Conservation (phyloP, 2,329 filamentous ascomycete genomes). For the Trichoderma citrinoviride region DNA sequence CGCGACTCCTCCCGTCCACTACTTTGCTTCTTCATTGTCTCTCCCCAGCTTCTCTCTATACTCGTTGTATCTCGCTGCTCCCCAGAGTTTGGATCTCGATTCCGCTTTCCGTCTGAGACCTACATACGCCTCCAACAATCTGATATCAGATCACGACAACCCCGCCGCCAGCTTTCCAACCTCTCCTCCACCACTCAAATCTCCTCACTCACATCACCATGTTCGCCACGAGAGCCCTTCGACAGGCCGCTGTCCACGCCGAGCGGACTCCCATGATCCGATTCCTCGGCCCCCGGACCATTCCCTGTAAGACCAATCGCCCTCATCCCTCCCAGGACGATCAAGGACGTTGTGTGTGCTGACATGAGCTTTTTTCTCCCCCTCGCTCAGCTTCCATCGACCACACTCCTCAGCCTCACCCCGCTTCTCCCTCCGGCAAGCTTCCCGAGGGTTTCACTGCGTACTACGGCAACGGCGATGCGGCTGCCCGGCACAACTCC, state of each 20-base stretch:
- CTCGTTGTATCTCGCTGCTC: neutral
- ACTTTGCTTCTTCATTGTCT: neutral
- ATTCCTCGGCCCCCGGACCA: slow-evolving; percentile 59
- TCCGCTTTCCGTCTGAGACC: neutral
- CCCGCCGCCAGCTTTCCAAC: neutral
- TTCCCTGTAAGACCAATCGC: slow-evolving; percentile 46
- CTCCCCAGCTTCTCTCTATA: neutral
- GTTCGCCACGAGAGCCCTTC: slow-evolving; percentile 56
- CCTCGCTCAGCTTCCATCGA: slow-evolving; percentile 62
- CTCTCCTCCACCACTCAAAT: neutral
- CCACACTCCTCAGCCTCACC: slow-evolving; percentile 71
- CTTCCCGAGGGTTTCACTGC: slow-evolving; percentile 56
- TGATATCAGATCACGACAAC: neutral
- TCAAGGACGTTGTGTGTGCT: slow-evolving; percentile 21
- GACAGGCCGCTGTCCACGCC: slow-evolving; percentile 57
- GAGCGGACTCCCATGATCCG: slow-evolving; percentile 61
- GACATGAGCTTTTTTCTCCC: slow-evolving; percentile 21
- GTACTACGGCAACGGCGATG: slow-evolving; percentile 29
- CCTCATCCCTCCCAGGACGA: neutral
- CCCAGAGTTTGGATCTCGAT: neutral
- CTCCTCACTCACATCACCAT: slow-evolving; percentile 37
- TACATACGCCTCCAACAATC: neutral
- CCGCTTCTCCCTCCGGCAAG: slow-evolving; percentile 62
- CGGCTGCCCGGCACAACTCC: slow-evolving; percentile 47
- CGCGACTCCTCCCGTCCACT: neutral